Evolutionary conservation across 1,284 basidiomycete species (phyloP), one percentile per base, ranked within the genome.

Genomic region (Microbotryum violaceum): DNA sequence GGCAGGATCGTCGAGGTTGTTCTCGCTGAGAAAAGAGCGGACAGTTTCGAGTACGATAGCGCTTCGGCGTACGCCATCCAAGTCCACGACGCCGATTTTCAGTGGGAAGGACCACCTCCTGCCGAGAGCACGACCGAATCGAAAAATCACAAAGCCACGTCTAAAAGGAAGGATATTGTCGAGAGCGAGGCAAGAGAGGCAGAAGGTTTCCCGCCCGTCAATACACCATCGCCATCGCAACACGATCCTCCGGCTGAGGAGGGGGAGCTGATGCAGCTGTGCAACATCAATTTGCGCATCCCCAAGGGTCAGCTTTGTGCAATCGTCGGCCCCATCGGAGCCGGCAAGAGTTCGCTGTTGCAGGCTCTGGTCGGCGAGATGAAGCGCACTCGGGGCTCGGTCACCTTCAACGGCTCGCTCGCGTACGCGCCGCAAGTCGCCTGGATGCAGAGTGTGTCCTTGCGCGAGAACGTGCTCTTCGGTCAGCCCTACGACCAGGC

Each of bases 391-490:
- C 70, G 74, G 4, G 87, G 87, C 0, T 72, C 76, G 3, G 81
- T 86, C 27, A 56, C 57, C 6, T 70, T 70, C 33, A 65, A 68
- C 31, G 55, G 61, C n/a, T 53, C 49, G 29, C 61, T 75, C 54
- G 69, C 71, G 16, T 74, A 74, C 52, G 70, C 70, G 4, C 60
- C 70, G 2, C 71, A 91, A 74, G 83, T 80, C 27, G 86, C 90
- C 2, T 94, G 91, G 90, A 92, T 94, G 58, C 89, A 91, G 73
- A 89, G 88, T 71, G 84, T 85, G 0, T 83, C 85, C 4, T 82
- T 88, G 50, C 79, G 86, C 49, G 86, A 65, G 45, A 67, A 67
- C 71, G 94, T 97, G 67, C 76, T 96, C 21, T 97, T 97, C 76
- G 88, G 85, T 65, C 78, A 89, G 37, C 87, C 88, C 0, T 91